Evolutionary conservation across 2,329 filamentous ascomycete species (phyloP), one percentile per base, ranked within the genome.

Genomic region (Alternaria angustiovoidea): DNA sequence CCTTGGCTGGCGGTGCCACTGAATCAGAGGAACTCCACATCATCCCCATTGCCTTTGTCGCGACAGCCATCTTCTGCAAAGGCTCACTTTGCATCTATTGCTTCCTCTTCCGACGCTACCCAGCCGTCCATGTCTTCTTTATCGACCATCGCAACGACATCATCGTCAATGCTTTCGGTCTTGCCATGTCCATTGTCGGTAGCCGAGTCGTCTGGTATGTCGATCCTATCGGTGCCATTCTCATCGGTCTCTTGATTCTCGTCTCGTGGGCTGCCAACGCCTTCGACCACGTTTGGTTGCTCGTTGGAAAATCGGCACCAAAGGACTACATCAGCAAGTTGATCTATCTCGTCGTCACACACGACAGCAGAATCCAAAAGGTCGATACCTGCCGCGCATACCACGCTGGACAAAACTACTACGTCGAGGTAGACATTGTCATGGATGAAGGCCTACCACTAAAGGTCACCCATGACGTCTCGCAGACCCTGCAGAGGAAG

Each of bases 381-480:
- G 83, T 89, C 39, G 86, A 88, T 64, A 87, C 84, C 24, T 86
- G 84, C 73, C 83, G 84, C 55, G 87, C 86, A 5, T 89, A 89
- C 69, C 86, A 88, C 67, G 85, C 86, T 0, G 87, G 87, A 0
- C 85, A 88, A 63, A 82, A 84, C 39, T 86, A 87, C 66, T 88
- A 88, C 64, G 87, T 88, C 18, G 87, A 89, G 66, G 83, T 89
- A 5, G 87, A 89, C 66, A 82, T 89, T 52, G 82, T 89, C 51
- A 86, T 89, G 80, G 83, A 87, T 67, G 84, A 84, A 62, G 77
- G 81, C 4, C 80, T 83, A 2, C 85, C 84, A 7, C 78, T 88
- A 26, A 84, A 82, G 60, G 78, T 87, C 52, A 86, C 86, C 2
- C 87, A 89, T 65, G 86, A 89, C 63, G 84, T 89, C 26, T 84